phyloP scores from a whole-genome alignment of 768 basidiomycete species.

The Rhizopogon vinicolor region DNA sequence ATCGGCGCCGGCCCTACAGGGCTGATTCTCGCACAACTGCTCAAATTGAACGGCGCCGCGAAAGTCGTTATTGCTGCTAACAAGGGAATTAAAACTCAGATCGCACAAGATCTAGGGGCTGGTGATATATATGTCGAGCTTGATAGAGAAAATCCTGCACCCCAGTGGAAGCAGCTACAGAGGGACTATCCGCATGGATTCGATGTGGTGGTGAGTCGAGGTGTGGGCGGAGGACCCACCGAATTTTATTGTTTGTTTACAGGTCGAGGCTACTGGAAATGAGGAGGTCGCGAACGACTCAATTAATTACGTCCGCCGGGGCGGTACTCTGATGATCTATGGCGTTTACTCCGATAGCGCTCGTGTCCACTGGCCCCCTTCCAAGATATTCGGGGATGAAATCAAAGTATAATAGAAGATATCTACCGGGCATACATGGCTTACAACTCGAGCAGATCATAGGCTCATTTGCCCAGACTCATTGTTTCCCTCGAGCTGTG shows the following conservation, averaged over 20 bases:
- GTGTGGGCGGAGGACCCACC: background rate
- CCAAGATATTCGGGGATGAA: slow-evolving; percentile 53
- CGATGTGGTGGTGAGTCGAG: slow-evolving; percentile 31
- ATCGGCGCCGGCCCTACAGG: slow-evolving; percentile 41
- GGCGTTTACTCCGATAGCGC: slow-evolving; percentile 55
- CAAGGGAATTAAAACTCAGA: slow-evolving; percentile 38
- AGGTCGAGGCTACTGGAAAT: slow-evolving; percentile 38
- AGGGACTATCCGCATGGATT: slow-evolving; percentile 40
- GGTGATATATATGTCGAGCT: slow-evolving; percentile 38
- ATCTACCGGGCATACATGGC: background rate
- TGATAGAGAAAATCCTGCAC: slow-evolving; percentile 29
- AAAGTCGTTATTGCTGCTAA: slow-evolving; percentile 28
- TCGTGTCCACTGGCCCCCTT: slow-evolving; percentile 48
- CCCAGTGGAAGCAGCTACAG: slow-evolving; percentile 37
- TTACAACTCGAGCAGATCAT: slow-evolving; percentile 33
- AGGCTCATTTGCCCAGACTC: slow-evolving; percentile 54
- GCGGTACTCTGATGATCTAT: slow-evolving; percentile 46
- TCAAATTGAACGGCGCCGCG: slow-evolving; percentile 23
- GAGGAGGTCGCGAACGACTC: slow-evolving; percentile 36
- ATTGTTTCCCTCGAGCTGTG: slow-evolving; percentile 56
- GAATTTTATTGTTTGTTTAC: background rate
- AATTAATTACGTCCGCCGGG: slow-evolving; percentile 37
- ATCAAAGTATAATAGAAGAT: slow-evolving; percentile 30
- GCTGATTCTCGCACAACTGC: slow-evolving; percentile 37
- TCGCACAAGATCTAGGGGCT: slow-evolving; percentile 34